phyloP scores from a whole-genome alignment of 75 land plant genomes.

The Selaginella moellendorffii region DNA sequence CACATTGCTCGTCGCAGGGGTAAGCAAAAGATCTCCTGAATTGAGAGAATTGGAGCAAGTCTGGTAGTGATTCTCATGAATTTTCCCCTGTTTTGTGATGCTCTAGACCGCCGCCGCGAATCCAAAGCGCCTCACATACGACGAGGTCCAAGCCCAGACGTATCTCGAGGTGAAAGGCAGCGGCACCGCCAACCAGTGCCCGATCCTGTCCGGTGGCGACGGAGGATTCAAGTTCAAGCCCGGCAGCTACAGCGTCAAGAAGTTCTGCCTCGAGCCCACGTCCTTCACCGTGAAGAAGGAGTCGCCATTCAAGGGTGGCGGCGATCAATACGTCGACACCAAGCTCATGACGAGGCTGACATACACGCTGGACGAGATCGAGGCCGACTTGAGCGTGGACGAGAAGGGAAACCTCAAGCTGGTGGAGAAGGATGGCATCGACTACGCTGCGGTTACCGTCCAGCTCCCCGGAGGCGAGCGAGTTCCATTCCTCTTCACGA shows the following conservation, averaged over 20 bases:
- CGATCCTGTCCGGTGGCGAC: slow-evolving; percentile 59
- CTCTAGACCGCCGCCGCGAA: slow-evolving; percentile 63
- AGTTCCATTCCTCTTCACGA: slow-evolving; percentile 86
- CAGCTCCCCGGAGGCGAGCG: slow-evolving; percentile 95
- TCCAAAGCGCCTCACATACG: slow-evolving; percentile 71
- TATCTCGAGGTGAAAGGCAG: slow-evolving; percentile 94
- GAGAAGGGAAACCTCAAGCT: slow-evolving; percentile 68
- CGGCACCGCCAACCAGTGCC: slow-evolving; percentile 97
- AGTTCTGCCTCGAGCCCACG: slow-evolving; percentile 91
- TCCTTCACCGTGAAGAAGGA: slow-evolving; percentile 95
- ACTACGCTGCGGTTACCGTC: slow-evolving; percentile 89
- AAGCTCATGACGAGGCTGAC: slow-evolving; percentile 97
- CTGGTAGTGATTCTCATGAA: too few species aligned
- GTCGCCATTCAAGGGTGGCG: slow-evolving; percentile 36
- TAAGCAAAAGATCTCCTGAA: slow-evolving; percentile 24
- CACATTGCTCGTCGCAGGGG: slow-evolving; percentile 70
- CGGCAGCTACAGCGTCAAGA: slow-evolving; percentile 69
- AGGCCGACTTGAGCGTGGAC: slow-evolving; percentile 42
- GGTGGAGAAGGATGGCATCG: slow-evolving; percentile 94
- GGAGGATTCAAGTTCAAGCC: slow-evolving; percentile 67
- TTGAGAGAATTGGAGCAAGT: not conserved
- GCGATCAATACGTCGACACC: slow-evolving; percentile 69
- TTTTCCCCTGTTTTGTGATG: not conserved
- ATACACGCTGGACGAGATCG: slow-evolving; percentile 93
- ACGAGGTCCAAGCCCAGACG: slow-evolving; percentile 71